phyloP scores from a whole-genome alignment of 345 rosid species.

The Salix exigua region DNA sequence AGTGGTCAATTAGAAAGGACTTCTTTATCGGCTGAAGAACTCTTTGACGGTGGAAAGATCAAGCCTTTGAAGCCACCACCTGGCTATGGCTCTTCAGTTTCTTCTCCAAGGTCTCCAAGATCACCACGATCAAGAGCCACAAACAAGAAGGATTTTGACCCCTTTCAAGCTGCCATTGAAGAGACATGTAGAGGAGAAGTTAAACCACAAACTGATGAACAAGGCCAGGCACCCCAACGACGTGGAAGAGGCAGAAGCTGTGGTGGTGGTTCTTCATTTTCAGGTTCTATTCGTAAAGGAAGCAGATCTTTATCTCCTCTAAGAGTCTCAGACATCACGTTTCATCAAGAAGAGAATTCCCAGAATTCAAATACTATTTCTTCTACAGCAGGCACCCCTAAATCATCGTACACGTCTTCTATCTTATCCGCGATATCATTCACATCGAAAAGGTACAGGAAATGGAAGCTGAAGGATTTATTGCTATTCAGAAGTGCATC shows the following conservation, averaged over 20 bases:
- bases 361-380: conserved; percentile 23
- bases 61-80: conserved; percentile 57
- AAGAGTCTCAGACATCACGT: conserved; percentile 59
- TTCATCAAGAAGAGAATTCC: conserved; percentile 38
- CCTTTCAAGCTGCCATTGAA: conserved; percentile 35
- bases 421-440: conserved; percentile 64
- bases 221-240: neutral
- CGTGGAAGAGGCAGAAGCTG: conserved; percentile 36
- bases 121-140: conserved; percentile 33
- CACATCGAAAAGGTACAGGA: conserved; percentile 40
- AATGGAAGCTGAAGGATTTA: conserved; percentile 85
- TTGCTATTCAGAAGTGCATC: conserved; percentile 84
- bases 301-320: conserved; percentile 76
- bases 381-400: conserved; percentile 21
- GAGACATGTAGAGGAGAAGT: conserved; percentile 25
- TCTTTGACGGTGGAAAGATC: conserved; percentile 84
- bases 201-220: neutral
- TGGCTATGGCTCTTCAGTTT: conserved; percentile 23
- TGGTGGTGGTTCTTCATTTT: conserved; percentile 25
- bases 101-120: conserved; percentile 39
- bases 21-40: conserved; percentile 83
- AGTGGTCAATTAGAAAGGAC: conserved; percentile 67
- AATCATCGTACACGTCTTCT: conserved; percentile 42
- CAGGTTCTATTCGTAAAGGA: conserved; percentile 44
- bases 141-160: conserved; percentile 32